Percentiles rank a stretch among this genome's conserved stretches.
These are phyloP conservation scores for Thalia dealbata DNA, from an alignment of 176 grass and related monocot genomes.

Conservation along the genomic window DNA sequence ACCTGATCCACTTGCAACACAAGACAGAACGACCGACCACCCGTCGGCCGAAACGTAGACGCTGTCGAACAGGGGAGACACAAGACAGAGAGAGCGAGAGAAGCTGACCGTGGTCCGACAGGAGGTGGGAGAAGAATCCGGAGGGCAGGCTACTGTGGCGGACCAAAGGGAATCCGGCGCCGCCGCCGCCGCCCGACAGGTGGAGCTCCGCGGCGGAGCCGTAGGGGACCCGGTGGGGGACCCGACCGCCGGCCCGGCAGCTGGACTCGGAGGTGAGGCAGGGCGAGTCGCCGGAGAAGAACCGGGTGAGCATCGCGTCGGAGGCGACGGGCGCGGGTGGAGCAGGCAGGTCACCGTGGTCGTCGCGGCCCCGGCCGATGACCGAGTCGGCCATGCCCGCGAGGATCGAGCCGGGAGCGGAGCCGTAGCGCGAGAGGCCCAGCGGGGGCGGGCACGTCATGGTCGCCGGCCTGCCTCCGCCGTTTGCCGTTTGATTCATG, in stretches of 20 bases:
- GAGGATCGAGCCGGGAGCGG: conserved; percentile 25
- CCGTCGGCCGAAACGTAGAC: neutral
- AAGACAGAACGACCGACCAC: neutral
- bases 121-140: conserved; percentile 33
- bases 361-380: conserved; percentile 1
- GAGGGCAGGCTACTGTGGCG: conserved; percentile 23
- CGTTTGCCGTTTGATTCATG: neutral
- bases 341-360: neutral
- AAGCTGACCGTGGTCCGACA: conserved; percentile 22
- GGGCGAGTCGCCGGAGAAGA: conserved; percentile 25
- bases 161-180: conserved; percentile 17
- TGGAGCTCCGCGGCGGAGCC: neutral
- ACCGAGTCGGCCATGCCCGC: conserved; percentile 24
- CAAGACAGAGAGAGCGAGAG: no score
- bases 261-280: conserved; percentile 9
- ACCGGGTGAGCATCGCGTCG: conserved; percentile 7
- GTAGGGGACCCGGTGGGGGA: neutral
- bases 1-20: neutral
- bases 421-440: conserved; percentile 22
- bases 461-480: neutral
- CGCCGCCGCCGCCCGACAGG: neutral
- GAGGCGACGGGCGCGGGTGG: neutral
- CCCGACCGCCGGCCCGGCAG: neutral
- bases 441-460: neutral
- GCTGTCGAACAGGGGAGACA: no score